Evolutionary conservation across 768 basidiomycete species (phyloP).

Genomic region (Suillus occidentalis): DNA sequence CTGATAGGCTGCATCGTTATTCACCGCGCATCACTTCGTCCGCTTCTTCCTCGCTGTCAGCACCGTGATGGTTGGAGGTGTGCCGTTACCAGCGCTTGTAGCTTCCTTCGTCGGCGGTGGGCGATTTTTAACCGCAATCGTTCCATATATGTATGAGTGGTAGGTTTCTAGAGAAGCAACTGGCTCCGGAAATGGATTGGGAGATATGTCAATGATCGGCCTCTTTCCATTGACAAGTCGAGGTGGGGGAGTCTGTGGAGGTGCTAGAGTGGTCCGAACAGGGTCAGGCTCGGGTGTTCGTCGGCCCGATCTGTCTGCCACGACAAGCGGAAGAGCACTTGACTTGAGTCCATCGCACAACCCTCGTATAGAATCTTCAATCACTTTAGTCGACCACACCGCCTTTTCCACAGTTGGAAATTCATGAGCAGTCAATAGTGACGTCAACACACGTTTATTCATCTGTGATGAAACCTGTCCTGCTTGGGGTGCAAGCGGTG

Average conservation of each 20-base stretch:
- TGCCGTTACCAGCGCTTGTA: constrained; percentile 16
- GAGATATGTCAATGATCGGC: constrained; percentile 48
- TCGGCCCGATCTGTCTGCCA: constrained; percentile 28
- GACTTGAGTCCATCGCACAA: constrained; percentile 64
- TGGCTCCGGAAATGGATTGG: constrained; percentile 69
- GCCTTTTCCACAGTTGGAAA: constrained; percentile 70
- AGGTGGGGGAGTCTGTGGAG: constrained; percentile 55
- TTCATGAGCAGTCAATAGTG: constrained; percentile 73
- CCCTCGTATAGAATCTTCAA: constrained; percentile 68
- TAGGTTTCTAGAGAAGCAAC: constrained; percentile 63
- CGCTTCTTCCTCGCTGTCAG: constrained; percentile 60
- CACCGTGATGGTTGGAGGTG: constrained; percentile 46
- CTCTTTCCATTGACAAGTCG: constrained; percentile 31
- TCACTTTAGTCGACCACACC: constrained; percentile 64
- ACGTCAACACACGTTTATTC: constrained; percentile 66
- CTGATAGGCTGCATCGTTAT: constrained; percentile 7
- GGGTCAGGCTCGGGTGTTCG: constrained; percentile 43
- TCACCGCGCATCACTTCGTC: constrained; percentile 18
- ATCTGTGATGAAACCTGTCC: constrained; percentile 68
- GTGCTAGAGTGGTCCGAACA: constrained; percentile 32
- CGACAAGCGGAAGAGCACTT: constrained; percentile 17
- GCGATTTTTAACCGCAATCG: constrained; percentile 51
- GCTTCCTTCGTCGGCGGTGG: constrained; percentile 27
- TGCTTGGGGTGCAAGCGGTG: constrained; percentile 49
- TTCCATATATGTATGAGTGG: constrained; percentile 57